A percentile compares a stretch with the other conserved stretches of the same genome.
Evolutionary conservation across 2,329 filamentous ascomycete genomes (phyloP).

Genomic region (Dactylellina drechsleri): DNA sequence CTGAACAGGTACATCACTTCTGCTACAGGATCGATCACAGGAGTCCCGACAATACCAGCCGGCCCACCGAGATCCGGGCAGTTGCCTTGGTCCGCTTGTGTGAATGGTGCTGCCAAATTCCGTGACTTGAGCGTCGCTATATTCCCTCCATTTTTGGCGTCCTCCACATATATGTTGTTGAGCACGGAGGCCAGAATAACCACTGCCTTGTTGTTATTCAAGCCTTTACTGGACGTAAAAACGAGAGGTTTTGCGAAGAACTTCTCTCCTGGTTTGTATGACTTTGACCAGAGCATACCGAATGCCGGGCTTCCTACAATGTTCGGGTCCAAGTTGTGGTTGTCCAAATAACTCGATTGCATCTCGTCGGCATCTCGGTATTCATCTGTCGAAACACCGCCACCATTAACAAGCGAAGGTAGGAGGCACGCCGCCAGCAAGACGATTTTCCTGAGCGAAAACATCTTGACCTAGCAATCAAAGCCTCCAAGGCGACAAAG

Average conservation of each 20-base stretch:
- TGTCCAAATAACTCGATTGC: conserved; percentile 62
- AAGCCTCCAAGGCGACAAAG: conserved; percentile 26
- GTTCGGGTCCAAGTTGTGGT: conserved; percentile 63
- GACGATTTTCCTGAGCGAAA: conserved; percentile 40
- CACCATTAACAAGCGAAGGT: conserved; percentile 39
- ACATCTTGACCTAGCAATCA: conserved; percentile 36
- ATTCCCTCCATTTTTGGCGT: conserved; percentile 46
- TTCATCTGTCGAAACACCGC: conserved; percentile 57
- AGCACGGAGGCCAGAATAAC: conserved; percentile 43
- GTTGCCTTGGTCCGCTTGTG: conserved; percentile 47
- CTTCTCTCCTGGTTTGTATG: conserved; percentile 44
- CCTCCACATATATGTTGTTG: conserved; percentile 52
- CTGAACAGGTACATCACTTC: conserved; percentile 65
- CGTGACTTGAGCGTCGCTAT: conserved; percentile 33
- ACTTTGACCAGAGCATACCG: conserved; percentile 59
- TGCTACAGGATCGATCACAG: conserved; percentile 64
- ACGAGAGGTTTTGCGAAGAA: conserved; percentile 53
- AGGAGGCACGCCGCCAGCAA: conserved; percentile 45
- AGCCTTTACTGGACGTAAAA: conserved; percentile 49
- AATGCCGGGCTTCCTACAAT: conserved; percentile 61
- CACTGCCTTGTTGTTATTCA: conserved; percentile 49
- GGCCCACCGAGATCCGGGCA: conserved; percentile 52
- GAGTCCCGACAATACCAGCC: conserved; percentile 64
- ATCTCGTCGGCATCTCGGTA: conserved; percentile 60
- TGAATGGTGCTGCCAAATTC: conserved; percentile 32